These are phyloP conservation scores for Letharia columbiana DNA, from an alignment of 495 filamentous ascomycete species.

Conservation along the genomic window DNA sequence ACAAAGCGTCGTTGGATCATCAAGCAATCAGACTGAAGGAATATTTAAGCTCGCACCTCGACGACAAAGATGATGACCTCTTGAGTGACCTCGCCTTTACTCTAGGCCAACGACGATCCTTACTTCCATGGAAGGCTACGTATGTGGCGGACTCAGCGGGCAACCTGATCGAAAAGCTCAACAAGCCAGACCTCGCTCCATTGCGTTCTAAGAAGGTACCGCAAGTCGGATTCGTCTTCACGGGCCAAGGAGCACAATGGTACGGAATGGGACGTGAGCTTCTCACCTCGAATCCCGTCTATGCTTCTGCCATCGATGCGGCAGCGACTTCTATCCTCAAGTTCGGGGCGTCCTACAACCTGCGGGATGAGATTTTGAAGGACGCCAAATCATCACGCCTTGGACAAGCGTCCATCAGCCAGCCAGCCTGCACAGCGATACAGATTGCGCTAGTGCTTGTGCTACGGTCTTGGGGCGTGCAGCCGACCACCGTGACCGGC, in stretches of 20 bases:
- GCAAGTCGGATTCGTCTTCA: constrained; percentile 12
- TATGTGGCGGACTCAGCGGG: not conserved
- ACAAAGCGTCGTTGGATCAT: not conserved
- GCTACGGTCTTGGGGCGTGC: constrained; percentile 32
- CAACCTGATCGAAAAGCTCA: not conserved
- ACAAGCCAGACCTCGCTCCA: not conserved
- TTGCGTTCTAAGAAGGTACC: not conserved
- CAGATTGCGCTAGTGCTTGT: constrained; percentile 34
- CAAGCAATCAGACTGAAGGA: not conserved
- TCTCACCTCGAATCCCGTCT: not conserved
- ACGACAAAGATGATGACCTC: not conserved
- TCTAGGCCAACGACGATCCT: not conserved
- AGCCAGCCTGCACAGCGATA: constrained; percentile 34
- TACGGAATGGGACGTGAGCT: constrained; percentile 43
- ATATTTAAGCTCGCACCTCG: not conserved
- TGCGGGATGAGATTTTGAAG: constrained; percentile 10
- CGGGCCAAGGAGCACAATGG: constrained; percentile 45
- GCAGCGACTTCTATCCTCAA: not conserved
- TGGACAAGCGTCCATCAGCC: constrained; percentile 24
- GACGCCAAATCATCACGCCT: constrained; percentile 3
- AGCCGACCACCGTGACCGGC: constrained; percentile 30
- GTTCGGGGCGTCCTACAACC: not conserved
- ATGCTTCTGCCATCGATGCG: not conserved
- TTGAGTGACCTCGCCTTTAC: not conserved
- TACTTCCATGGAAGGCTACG: not conserved